Conservation (phyloP, 139 green algal species). For the Nannochloris sp. region DNA sequence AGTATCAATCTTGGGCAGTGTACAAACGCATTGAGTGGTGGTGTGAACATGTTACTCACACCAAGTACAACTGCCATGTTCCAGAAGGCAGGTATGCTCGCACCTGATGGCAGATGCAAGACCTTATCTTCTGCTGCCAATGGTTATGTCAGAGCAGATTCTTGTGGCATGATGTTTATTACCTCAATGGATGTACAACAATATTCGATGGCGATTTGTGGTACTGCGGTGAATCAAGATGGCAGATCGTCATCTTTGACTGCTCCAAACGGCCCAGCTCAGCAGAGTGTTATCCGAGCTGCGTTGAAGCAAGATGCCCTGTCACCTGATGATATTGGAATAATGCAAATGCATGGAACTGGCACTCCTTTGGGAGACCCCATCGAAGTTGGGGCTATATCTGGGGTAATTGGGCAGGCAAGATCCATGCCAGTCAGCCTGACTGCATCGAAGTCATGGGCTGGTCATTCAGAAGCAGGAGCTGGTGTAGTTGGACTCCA, state of each 20-base stretch:
- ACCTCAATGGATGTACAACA: background rate
- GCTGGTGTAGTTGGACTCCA: slow-evolving; percentile 32
- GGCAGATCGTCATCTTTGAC: slow-evolving; percentile 49
- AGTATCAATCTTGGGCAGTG: slow-evolving; percentile 54
- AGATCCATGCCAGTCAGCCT: slow-evolving; percentile 26
- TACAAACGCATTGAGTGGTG: slow-evolving; percentile 31
- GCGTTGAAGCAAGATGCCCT: slow-evolving; percentile 15
- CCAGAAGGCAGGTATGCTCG: slow-evolving; percentile 62
- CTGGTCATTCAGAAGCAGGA: slow-evolving; percentile 37
- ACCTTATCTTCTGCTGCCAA: slow-evolving; percentile 65
- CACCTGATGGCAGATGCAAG: slow-evolving; percentile 74
- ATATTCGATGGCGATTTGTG: slow-evolving; percentile 16
- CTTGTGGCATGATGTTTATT: slow-evolving; percentile 18
- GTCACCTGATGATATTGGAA: background rate
- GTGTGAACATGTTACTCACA: slow-evolving; percentile 66
- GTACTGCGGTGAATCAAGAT: slow-evolving; percentile 54
- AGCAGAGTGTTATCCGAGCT: slow-evolving; percentile 34
- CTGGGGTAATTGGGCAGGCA: slow-evolving; percentile 11
- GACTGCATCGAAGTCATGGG: slow-evolving; percentile 36
- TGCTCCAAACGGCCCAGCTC: slow-evolving; percentile 48
- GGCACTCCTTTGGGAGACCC: slow-evolving; percentile 41
- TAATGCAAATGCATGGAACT: slow-evolving; percentile 38
- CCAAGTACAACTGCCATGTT: slow-evolving; percentile 61
- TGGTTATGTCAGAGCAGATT: slow-evolving; percentile 20
- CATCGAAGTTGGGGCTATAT: slow-evolving; percentile 32